Conservation (phyloP, 768 basidiomycete genomes). For the Suillus variegatus region DNA sequence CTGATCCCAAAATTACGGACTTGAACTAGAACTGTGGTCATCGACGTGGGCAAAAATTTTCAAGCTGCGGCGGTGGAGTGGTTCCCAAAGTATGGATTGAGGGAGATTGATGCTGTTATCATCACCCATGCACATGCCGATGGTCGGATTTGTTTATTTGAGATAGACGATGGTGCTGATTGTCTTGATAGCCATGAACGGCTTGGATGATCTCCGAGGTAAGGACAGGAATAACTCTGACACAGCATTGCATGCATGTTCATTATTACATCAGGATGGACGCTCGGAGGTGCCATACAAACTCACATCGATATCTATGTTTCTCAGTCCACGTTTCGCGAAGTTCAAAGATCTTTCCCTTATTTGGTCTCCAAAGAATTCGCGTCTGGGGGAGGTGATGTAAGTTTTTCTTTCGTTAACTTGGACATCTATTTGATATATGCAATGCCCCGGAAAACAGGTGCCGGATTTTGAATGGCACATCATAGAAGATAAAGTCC, state of each 20-base stretch:
- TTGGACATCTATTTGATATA: background rate
- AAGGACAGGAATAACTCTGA: constrained; percentile 17
- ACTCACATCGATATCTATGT: constrained; percentile 73
- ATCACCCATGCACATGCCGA: constrained; percentile 91
- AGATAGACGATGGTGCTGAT: constrained; percentile 7
- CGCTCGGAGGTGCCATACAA: constrained; percentile 64
- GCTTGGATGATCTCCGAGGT: constrained; percentile 88
- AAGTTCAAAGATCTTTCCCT: constrained; percentile 73
- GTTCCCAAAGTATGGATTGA: constrained; percentile 73
- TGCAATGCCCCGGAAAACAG: constrained; percentile 34
- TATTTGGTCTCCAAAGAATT: constrained; percentile 77
- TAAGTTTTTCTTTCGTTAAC: constrained; percentile 30
- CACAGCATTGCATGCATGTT: background rate
- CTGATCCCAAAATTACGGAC: background rate
- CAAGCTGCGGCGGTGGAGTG: constrained; percentile 53
- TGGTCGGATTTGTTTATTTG: constrained; percentile 37
- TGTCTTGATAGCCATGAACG: constrained; percentile 68
- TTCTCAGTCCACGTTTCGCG: constrained; percentile 62
- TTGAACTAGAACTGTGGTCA: constrained; percentile 63
- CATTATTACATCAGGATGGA: constrained; percentile 60
- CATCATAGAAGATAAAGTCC: constrained; percentile 66
- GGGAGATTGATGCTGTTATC: constrained; percentile 72
- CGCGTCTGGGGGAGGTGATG: constrained; percentile 81
- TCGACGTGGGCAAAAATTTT: constrained; percentile 88
- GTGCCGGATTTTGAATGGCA: constrained; percentile 86